Base-by-base conservation (phyloP, 1,284 basidiomycete species). In the Melampsora larici-populina region DNA sequence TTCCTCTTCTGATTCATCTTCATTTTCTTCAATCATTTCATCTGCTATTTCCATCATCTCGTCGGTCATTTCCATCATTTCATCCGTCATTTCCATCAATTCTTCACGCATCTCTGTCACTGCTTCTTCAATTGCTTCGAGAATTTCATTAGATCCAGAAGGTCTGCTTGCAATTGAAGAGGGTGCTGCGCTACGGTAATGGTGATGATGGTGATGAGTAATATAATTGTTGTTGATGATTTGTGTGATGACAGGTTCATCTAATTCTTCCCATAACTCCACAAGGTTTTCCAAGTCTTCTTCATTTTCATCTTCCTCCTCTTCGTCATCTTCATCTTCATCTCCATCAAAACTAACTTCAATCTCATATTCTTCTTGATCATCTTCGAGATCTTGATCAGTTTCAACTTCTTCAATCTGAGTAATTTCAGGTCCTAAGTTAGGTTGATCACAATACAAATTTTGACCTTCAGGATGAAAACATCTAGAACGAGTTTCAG, bases 381-480 rank as follows among this genome's bases (percentile, higher is more conserved):
- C 51, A n/a, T 0, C 51, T 58, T 58, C 51, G 21, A n/a, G 8
- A 9, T 58, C 51, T 17, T 21, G n/a, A n/a, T n/a, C n/a, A n/a
- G n/a, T 18, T 58, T 58, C 9, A n/a, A 24, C 8, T 15, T 29
- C 55, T 65, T 65, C 60, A 62, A 51, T 51, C 48, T 51, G 15
- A n/a, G 48, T 26, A 0, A n/a, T 24, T 26, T 60, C 55, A 24
- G n/a, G 9, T 60, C 33, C 63, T 64, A 36, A 36, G 18, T 31
- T 36, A n/a, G 21, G 29, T 65, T 65, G 63, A n/a, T 65, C 63
- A 36, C 63, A 65, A 40, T 65, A 65, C 26, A 33, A 31, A 21
- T 65, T 65, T 36, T 65, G 24, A 18, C 63, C 63, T 15, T 11
- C 9, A 6, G 55, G n/a, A 60, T 60, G 55, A n/a, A 60, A 60